Base-by-base conservation (phyloP, 768 basidiomycete genomes). In the Rhodotorula babjevae region DNA sequence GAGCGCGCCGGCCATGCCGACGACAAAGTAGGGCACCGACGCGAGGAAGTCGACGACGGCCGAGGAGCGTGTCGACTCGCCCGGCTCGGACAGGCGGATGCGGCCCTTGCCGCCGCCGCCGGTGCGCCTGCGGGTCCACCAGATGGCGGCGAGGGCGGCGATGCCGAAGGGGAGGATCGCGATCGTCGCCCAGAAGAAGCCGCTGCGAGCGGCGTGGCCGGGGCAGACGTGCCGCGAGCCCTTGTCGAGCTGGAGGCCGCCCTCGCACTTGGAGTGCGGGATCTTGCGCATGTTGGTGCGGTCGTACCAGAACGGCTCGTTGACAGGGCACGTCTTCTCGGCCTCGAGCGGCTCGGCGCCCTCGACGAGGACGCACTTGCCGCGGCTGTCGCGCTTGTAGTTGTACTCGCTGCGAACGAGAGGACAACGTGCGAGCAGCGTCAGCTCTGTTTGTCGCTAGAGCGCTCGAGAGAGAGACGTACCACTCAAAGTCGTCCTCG, bases 401-500 rank as follows among this genome's bases (percentile, higher is more conserved):
- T 99, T 99, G 84, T 93, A 98, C 83, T 98, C 95, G 79, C 95
- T 97, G 75, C n/a, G 31, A 44, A 16, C 27, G 42, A 12, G 14
- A 11, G 23, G 29, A 57, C 19, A 12, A n/a, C n/a, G n/a, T n/a
- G n/a, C n/a, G n/a, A 42, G 14, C 58, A 61, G 33, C 10, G 14
- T 56, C 42, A 42, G 42, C 42, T n/a, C n/a, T n/a, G n/a, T n/a
- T n/a, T n/a, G n/a, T n/a, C n/a, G 36, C 36, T 5, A 36, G 36
- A 36, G 36, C 36, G 9, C 36, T 4, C 36, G 36, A 36, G 55
- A 16, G 55, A 7, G 55, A 7, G 5, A 79, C 88, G 68, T 68
- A 93, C 95, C 96, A 99, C 83, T 99, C 96, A 80, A 98, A 98
- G 82, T 99, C 96, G 0, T 84, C 83, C 19, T 80, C 75, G 0